A percentile compares a stretch with the other conserved stretches of the same genome.
phyloP scores from a whole-genome alignment of 176 grass and related monocot genomes.

The Eragrostis nindensis region DNA sequence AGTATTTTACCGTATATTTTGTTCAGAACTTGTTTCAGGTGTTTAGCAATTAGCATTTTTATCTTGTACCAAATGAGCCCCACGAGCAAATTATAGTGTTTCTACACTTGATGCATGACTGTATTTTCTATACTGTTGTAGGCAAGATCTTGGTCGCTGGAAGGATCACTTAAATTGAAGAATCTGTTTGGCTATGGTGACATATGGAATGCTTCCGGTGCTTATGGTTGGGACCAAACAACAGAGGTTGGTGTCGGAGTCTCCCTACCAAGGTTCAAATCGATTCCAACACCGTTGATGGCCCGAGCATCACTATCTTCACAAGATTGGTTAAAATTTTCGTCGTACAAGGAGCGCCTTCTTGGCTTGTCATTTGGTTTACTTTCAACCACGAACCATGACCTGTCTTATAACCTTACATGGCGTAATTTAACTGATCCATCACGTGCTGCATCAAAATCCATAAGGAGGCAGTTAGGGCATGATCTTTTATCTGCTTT shows the following conservation, averaged over 20 bases:
- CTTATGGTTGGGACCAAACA: constrained; percentile 72
- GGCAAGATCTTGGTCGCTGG: constrained; percentile 77
- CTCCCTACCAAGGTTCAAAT: constrained; percentile 75
- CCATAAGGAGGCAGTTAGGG: constrained; percentile 79
- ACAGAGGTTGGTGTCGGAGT: constrained; percentile 73
- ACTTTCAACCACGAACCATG: constrained; percentile 83
- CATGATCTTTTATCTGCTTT: constrained; percentile 85
- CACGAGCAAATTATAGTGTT: constrained; percentile 8
- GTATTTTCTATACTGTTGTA: constrained; percentile 33
- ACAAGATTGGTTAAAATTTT: constrained; percentile 82
- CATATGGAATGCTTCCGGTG: constrained; percentile 86
- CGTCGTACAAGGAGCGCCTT: constrained; percentile 78
- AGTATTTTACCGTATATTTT: constrained; percentile 2
- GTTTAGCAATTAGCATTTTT: background rate
- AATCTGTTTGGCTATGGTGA: constrained; percentile 87
- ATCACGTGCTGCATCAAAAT: constrained; percentile 52
- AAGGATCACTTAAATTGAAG: constrained; percentile 85
- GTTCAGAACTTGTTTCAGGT: background rate
- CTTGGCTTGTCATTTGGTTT: constrained; percentile 83
- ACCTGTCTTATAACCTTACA: constrained; percentile 78
- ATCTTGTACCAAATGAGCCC: background rate
- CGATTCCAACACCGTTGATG: constrained; percentile 70
- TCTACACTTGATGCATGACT: constrained; percentile 28
- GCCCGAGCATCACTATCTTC: constrained; percentile 71
- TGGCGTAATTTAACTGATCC: constrained; percentile 82